Evolutionary conservation across 2,329 filamentous ascomycete genomes (phyloP).

Genomic region (Teratosphaeria gauchensis): DNA sequence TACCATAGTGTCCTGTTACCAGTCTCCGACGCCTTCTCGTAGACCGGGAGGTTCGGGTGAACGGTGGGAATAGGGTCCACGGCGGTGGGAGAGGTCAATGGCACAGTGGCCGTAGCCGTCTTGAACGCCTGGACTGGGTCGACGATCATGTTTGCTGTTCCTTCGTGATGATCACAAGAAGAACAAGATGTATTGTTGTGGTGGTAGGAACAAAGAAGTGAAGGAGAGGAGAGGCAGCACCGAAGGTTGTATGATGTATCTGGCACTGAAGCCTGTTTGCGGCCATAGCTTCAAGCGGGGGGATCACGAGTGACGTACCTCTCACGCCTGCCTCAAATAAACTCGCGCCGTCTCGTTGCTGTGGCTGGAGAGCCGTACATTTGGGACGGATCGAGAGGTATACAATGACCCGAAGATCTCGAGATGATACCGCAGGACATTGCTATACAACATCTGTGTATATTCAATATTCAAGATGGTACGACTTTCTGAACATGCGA

Average conservation of each 20-base stretch:
- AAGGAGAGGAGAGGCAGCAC: background rate
- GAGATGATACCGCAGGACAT: background rate
- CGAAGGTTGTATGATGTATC: background rate
- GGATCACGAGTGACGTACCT: background rate
- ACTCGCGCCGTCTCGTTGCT: no score
- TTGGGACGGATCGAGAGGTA: background rate
- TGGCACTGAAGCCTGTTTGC: background rate
- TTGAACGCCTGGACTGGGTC: slow-evolving; percentile 34
- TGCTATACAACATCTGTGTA: background rate
- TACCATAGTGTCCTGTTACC: slow-evolving; percentile 39
- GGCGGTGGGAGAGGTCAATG: slow-evolving; percentile 5
- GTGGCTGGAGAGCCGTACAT: background rate
- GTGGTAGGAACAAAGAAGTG: background rate
- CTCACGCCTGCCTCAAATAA: background rate
- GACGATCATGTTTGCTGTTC: slow-evolving; percentile 32
- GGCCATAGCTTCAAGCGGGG: background rate
- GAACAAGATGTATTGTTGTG: background rate
- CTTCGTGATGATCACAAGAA: background rate
- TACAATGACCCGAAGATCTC: background rate
- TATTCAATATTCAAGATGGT: background rate
- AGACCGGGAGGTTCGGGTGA: slow-evolving; percentile 29
- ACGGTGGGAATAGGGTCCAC: slow-evolving; percentile 34
- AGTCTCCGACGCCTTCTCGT: slow-evolving; percentile 32
- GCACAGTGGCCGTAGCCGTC: slow-evolving; percentile 18
- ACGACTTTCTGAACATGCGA: background rate